phyloP scores from a whole-genome alignment of 345 rosid genomes.

The Crucihimalaya himalaica region DNA sequence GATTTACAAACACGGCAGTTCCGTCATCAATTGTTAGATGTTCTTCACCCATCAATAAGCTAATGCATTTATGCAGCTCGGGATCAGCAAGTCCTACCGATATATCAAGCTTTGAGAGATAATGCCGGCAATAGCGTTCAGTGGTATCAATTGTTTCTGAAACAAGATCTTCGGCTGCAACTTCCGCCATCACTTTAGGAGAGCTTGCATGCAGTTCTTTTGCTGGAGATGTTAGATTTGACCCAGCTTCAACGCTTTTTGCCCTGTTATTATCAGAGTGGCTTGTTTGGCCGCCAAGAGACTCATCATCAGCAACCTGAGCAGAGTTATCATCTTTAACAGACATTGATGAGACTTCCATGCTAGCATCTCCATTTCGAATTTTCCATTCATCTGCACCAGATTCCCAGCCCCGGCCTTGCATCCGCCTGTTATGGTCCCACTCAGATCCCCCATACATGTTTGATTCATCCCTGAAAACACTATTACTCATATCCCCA shows the following conservation, averaged over 20 bases:
- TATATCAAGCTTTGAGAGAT: conserved; percentile 87
- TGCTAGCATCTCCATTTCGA: conserved; percentile 64
- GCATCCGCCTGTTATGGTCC: conserved; percentile 82
- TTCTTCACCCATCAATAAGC: conserved; percentile 45
- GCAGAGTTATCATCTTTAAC: conserved; percentile 60
- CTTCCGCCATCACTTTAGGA: conserved; percentile 42
- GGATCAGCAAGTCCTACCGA: conserved; percentile 73
- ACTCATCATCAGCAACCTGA: conserved; percentile 57
- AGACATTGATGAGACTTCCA: conserved; percentile 57
- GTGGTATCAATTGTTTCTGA: conserved; percentile 33
- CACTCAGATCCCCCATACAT: conserved; percentile 76
- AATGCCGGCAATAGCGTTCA: conserved; percentile 43
- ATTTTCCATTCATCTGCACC: conserved; percentile 77
- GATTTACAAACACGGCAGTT: conserved; percentile 51
- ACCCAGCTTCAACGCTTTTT: conserved; percentile 53
- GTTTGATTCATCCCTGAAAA: conserved; percentile 78
- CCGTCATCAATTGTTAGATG: conserved; percentile 47
- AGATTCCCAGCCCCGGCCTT: conserved; percentile 77
- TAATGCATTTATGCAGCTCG: conserved; percentile 58
- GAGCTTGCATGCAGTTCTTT: conserved; percentile 47
- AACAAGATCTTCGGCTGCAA: conserved; percentile 46
- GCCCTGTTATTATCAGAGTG: conserved; percentile 50
- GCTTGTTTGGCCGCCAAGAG: conserved; percentile 47
- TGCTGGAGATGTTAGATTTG: conserved; percentile 47
- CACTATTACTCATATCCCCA: conserved; percentile 80